Evolutionary conservation across 371 early-diverging fungal species (phyloP), one percentile per base, ranked within the genome.

Genomic region (Mortierella sp.): DNA sequence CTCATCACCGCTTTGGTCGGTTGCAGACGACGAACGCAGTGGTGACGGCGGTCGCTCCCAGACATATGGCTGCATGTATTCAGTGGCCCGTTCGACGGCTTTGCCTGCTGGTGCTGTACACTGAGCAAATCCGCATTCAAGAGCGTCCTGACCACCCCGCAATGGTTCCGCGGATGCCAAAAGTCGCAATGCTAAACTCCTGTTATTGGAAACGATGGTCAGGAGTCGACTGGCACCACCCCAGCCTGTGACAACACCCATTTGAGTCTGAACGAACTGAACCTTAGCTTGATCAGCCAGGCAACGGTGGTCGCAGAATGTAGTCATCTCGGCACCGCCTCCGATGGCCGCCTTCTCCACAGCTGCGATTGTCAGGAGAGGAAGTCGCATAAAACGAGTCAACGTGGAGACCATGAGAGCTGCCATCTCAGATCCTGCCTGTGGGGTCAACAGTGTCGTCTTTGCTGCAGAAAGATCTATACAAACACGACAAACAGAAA

Each of bases 281-380:
- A 91, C 34, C 54, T 64, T 47, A 56, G 86, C 80, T 8, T 65
- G 30, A 12, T 67, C 71, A 12, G 80, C 54, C 64, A 90, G 70
- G 46, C 89, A 86, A 8, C 91, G 70, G 61, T 84, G 83, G 59
- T 93, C 93, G 64, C 87, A 86, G 16, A 84, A 85, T 0, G 88
- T 85, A 3, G 86, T 67, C 41, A 91, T 71, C 62, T 93, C 93
- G 5, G 91, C 90, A 12, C 93, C 93, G 9, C 91, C 93, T 7
- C 92, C 93, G 26, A 92, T 80, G 21, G 89, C 90, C 13, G 83
- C 81, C 38, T 90, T 89, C 12, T 87, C 85, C 19, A 91, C 78
- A 0, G 89, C 86, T 0, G 90, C 91, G 14, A 90, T 80, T 3
- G 89, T 81, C 26, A 91, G 63, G 30, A 89, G 59, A 0, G 90